Conservation (phyloP, 2,329 filamentous ascomycete genomes). For the Zasmidium cellare region DNA sequence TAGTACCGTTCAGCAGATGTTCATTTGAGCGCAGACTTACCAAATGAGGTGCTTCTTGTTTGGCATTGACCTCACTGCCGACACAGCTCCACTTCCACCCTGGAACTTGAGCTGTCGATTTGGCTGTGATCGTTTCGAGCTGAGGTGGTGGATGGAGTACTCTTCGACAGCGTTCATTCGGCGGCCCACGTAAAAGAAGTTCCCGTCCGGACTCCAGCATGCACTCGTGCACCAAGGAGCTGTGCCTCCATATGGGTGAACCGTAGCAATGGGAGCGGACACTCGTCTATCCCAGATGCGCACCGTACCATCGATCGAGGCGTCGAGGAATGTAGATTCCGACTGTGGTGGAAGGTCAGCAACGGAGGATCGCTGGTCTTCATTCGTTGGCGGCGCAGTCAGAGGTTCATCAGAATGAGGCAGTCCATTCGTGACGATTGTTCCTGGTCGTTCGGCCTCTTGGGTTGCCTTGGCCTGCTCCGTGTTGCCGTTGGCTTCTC, state of each 20-base stretch:
- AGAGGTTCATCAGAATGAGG: constrained; percentile 52
- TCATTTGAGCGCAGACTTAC: too few species aligned
- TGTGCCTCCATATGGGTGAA: constrained; percentile 70
- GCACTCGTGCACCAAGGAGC: constrained; percentile 98
- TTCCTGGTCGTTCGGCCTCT: constrained; percentile 1
- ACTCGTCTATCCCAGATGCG: constrained; percentile 91
- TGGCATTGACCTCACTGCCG: constrained; percentile 83
- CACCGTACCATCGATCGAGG: constrained; percentile 81
- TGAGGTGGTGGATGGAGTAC: constrained; percentile 75
- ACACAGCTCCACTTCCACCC: constrained; percentile 83
- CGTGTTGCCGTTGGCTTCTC: neutral
- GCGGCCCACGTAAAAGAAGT: constrained; percentile 88
- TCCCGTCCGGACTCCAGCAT: constrained; percentile 94
- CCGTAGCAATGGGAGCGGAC: constrained; percentile 73
- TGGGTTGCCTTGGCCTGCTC: neutral
- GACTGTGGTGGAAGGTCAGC: constrained; percentile 53
- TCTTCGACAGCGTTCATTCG: constrained; percentile 94
- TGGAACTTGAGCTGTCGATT: constrained; percentile 85
- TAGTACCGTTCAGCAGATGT: neutral
- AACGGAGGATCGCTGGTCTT: constrained; percentile 23
- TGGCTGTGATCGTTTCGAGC: constrained; percentile 64
- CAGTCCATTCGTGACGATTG: constrained; percentile 47
- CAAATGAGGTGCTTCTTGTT: constrained; percentile 92
- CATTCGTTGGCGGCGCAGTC: constrained; percentile 37
- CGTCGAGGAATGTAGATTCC: constrained; percentile 81